Evolutionary conservation across 139 green algal genomes (phyloP), one percentile per base, ranked within the genome.

Genomic region (Coccomyxa sp.): DNA sequence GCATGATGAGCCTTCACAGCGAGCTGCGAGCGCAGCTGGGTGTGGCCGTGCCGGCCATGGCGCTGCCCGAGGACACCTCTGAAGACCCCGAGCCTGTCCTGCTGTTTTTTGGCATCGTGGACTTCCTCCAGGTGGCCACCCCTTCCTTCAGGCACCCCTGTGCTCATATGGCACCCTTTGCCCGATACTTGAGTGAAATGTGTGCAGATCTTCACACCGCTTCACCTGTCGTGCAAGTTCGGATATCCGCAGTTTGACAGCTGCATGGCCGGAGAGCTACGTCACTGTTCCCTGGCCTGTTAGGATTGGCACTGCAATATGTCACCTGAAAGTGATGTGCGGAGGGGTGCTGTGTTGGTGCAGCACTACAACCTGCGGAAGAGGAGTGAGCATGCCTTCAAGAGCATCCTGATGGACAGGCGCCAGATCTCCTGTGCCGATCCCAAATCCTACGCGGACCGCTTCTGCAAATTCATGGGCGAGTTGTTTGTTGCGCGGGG

Each of bases 41-140:
- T 13, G 58, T 81, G 23, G 84, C 83, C 58, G 88, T 89, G 31
- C 71, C 85, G 30, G 89, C 88, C 32, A 17, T 85, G 16, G 86
- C 84, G 11, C 32, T 87, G n/a, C 77, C 82, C 32, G 57, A 27
- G 13, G 51, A 79, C 13, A 77, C 30, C 0, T 58, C 27, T 38
- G 25, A 38, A 18, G 7, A 59, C 17, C 23, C 51, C 15, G 77
- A 91, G 77, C 81, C 57, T 51, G 88, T 94, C 15, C 84, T 96
- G 60, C 84, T 96, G 0, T 92, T 90, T 86, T 94, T 96, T 79
- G 93, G 91, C 45, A 94, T 97, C 85, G 94, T 96, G 68, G 91
- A 96, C 82, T 94, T 95, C 58, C 84, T 95, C 30, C 93, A 97
- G 85, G 82, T 85, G 67, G 10, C 68, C 31, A 16, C 7, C 13